A percentile compares a stretch with the other conserved stretches of the same genome.
Evolutionary conservation across 805 yeast genomes (phyloP).

Genomic region (Candida germanica): DNA sequence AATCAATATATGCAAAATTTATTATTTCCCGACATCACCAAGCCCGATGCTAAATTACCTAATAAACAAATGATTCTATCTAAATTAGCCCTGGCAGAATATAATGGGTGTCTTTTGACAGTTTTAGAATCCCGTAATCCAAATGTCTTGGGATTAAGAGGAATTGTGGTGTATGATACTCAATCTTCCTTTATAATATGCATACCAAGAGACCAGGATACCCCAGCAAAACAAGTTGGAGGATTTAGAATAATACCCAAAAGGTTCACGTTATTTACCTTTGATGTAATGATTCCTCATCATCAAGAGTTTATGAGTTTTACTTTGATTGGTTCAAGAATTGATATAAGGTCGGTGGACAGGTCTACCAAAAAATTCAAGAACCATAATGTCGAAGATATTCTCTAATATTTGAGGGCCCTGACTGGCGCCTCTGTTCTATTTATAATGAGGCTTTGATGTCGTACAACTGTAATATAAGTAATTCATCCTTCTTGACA

Average conservation of each 20-base stretch:
- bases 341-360: slow-evolving; percentile 72
- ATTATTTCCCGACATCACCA: slow-evolving; percentile 28
- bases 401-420: slow-evolving; percentile 19
- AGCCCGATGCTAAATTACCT: slow-evolving; percentile 20
- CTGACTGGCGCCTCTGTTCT: too few species aligned
- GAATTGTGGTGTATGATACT: slow-evolving; percentile 84
- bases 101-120: slow-evolving; percentile 66
- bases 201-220: slow-evolving; percentile 37
- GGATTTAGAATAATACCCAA: slow-evolving; percentile 69
- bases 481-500: slow-evolving; percentile 18
- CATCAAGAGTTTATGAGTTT: slow-evolving; percentile 43
- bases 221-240: slow-evolving; percentile 44
- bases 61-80: slow-evolving; percentile 37
- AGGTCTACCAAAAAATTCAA: slow-evolving; percentile 84
- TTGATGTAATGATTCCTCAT: slow-evolving; percentile 33
- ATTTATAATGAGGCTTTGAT: slow-evolving; percentile 1
- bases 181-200: slow-evolving; percentile 67
- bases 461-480: slow-evolving; percentile 21
- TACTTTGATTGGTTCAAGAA: slow-evolving; percentile 74
- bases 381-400: slow-evolving; percentile 67
- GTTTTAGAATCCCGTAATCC: slow-evolving; percentile 58
- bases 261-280: slow-evolving; percentile 58
- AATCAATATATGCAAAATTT: slow-evolving; percentile 60
- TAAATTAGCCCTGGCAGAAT: slow-evolving; percentile 73
- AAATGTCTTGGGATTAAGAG: slow-evolving; percentile 57